Percentiles rank a stretch among this genome's conserved stretches.
These are phyloP conservation scores for Dictyostelium citrinum DNA, from an alignment of 78 protist species.

Conservation along the genomic window DNA sequence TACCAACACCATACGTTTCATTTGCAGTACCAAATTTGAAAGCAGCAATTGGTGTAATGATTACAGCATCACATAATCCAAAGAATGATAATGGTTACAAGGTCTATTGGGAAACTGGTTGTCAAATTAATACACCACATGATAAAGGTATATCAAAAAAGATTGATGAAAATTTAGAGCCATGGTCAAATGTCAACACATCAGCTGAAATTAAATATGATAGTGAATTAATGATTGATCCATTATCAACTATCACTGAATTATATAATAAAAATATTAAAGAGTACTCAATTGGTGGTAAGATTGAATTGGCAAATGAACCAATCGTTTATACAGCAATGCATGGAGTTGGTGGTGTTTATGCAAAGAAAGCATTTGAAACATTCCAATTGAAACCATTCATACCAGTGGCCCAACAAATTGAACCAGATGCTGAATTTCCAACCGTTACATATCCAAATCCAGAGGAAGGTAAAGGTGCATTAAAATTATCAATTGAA, in stretches of 20 bases:
- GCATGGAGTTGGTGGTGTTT: conserved; percentile 98
- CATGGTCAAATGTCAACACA: conserved; percentile 36
- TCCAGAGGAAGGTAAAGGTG: conserved; percentile 98
- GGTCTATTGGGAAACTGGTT: conserved; percentile 98
- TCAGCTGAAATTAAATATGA: neutral
- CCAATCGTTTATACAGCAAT: conserved; percentile 94
- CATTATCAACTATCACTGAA: conserved; percentile 3
- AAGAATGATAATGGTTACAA: conserved; percentile 99
- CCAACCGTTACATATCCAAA: conserved; percentile 98
- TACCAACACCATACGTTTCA: conserved; percentile 94
- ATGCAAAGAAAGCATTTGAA: conserved; percentile 60
- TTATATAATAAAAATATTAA: conserved; percentile 16
- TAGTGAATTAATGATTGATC: neutral
- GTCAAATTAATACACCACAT: conserved; percentile 86
- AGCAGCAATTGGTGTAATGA: conserved; percentile 91
- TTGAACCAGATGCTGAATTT: conserved; percentile 97
- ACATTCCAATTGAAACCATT: conserved; percentile 66
- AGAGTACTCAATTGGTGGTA: neutral
- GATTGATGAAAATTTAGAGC: conserved; percentile 76
- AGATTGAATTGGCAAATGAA: neutral
- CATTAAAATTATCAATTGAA: conserved; percentile 86
- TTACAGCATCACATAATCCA: conserved; percentile 97
- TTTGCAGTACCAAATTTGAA: conserved; percentile 74
- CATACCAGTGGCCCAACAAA: conserved; percentile 83
- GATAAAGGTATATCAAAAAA: conserved; percentile 73